These are phyloP conservation scores for Rhodamnia argentea DNA, from an alignment of 345 rosid genomes.

Conservation along the genomic window DNA sequence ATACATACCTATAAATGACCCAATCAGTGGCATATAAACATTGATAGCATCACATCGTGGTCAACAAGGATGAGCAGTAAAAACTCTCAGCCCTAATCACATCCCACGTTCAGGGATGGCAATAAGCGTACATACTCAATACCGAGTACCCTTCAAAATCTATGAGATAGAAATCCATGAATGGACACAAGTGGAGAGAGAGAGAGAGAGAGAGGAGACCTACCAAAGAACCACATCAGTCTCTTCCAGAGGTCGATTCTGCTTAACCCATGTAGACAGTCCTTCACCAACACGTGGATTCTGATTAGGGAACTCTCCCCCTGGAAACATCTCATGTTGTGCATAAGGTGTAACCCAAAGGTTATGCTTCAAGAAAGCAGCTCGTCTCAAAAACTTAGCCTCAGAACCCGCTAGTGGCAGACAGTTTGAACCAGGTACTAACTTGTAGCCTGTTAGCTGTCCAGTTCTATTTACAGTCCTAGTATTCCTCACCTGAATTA, in stretches of 20 bases:
- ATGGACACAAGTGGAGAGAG: background rate
- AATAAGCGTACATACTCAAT: background rate
- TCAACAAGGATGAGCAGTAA: background rate
- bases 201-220: conserved; percentile 1
- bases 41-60: background rate
- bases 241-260: conserved; percentile 77
- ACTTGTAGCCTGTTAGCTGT: conserved; percentile 74
- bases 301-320: conserved; percentile 93
- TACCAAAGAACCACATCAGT: conserved; percentile 77
- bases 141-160: background rate
- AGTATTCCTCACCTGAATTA: conserved; percentile 69
- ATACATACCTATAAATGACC: conserved; percentile 54
- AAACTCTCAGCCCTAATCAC: background rate
- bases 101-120: background rate
- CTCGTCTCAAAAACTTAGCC: conserved; percentile 81
- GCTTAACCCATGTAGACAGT: conserved; percentile 72
- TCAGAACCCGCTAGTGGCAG: conserved; percentile 78
- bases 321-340: conserved; percentile 61
- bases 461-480: conserved; percentile 88
- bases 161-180: background rate
- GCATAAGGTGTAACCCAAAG: conserved; percentile 82
- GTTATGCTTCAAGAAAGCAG: conserved; percentile 76
- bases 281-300: conserved; percentile 90
- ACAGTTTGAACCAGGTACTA: conserved; percentile 85
- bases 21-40: background rate